Evolutionary conservation across 441 rosid species (phyloP), one percentile per base, ranked within the genome.

Genomic region (Adansonia grandidieri): DNA sequence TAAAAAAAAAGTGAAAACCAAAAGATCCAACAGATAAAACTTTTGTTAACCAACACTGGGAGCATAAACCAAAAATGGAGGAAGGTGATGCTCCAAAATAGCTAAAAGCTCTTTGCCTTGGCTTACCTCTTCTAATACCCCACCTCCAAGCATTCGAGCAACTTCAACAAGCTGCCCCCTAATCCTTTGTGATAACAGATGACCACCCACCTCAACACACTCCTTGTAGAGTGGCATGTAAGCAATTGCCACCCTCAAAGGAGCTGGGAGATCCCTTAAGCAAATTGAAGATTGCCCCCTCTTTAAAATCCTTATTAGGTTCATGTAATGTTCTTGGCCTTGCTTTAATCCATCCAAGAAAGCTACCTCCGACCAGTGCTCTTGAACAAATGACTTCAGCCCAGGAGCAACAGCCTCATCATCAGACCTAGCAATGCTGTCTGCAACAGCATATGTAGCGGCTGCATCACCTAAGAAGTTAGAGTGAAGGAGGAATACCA

Each of bases 81-180:
- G 96, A 78, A 96, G 95, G 81, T 89, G 88, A 83, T 88, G 97
- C 86, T 90, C 93, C 91, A 93, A 86, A 81, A 86, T 82, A 17
- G 90, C 88, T 88, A 93, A 76, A 24, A 96, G 92, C 76, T 86
- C 86, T 78, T 77, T 80, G 78, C 91, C 83, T 80, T 91, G 90
- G 74, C 85, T 73, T 76, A 85, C 86, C 78, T 87, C 95, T 54
- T 90, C 87, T 71, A 89, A 84, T 67, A 66, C 78, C 17, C 71
- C 87, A n/a, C 92, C 94, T 70, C 92, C 90, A 9, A 93, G 95
- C 85, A 91, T 90, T 81, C 86, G 87, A 75, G 86, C 95, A 0
- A 95, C 97, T 86, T 89, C 97, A 2, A 92, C 91, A 14, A 96
- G 97, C 85, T 90, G 95, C 17, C 97, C 99, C 75, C 97, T 88